Percentiles rank a stretch among this genome's conserved stretches.
Evolutionary conservation across 1,284 basidiomycete species (phyloP).

Genomic region (Cutaneotrichosporon cyanovorans): DNA sequence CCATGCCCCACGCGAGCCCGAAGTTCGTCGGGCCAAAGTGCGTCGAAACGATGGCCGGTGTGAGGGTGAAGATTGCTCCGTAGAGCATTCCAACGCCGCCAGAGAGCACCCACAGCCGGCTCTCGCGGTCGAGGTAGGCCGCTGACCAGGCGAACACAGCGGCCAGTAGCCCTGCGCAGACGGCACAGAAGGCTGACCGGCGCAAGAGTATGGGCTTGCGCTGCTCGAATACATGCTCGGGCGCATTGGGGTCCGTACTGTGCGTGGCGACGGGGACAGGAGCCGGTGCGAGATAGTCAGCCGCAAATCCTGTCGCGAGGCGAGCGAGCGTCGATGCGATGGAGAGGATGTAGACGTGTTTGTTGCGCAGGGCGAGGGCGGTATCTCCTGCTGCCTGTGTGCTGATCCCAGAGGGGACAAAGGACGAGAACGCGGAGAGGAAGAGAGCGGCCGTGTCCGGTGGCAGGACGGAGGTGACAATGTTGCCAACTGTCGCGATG

Average conservation of each 20-base stretch:
- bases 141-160: slow-evolving; percentile 36
- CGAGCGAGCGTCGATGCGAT: slow-evolving; percentile 40
- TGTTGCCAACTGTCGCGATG: slow-evolving; percentile 43
- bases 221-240: slow-evolving; percentile 28
- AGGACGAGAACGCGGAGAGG: slow-evolving; percentile 7
- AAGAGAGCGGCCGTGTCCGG: slow-evolving; percentile 10
- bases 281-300: slow-evolving; percentile 41
- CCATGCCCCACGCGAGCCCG: slow-evolving; percentile 46
- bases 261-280: slow-evolving; percentile 24
- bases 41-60: slow-evolving; percentile 39
- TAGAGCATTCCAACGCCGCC: slow-evolving; percentile 42
- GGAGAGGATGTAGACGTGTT: slow-evolving; percentile 44
- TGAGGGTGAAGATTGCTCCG: slow-evolving; percentile 44
- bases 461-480: slow-evolving; percentile 41
- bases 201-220: slow-evolving; percentile 25
- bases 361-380: slow-evolving; percentile 38
- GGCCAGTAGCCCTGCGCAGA: slow-evolving; percentile 27
- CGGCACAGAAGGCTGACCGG: slow-evolving; percentile 33
- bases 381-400: slow-evolving; percentile 5
- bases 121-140: slow-evolving; percentile 29
- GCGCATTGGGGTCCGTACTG: slow-evolving; percentile 13
- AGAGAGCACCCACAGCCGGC: slow-evolving; percentile 37
- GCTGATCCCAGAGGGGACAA: slow-evolving; percentile 2
- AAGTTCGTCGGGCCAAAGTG: slow-evolving; percentile 46
- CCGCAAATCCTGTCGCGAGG: slow-evolving; percentile 37